Base-by-base conservation (phyloP, 2,329 filamentous ascomycete genomes). In the Hawksworthiomyces lignivorus region DNA sequence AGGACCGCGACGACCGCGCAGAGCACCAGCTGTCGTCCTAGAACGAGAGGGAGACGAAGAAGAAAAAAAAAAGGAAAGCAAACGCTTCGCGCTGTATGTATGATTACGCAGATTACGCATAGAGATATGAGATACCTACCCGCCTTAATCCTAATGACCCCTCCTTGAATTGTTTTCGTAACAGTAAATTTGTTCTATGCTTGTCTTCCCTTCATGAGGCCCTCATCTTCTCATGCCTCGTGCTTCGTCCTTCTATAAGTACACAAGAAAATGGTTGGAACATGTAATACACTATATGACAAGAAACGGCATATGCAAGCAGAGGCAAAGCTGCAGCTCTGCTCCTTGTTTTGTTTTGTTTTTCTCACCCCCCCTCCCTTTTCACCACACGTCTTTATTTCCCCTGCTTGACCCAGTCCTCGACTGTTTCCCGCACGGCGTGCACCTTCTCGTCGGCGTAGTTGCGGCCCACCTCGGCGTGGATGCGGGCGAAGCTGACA, bases 341-440 rank as follows among this genome's bases (percentile, higher is more conserved):
- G n/a, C 3, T 26, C 24, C 24, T 26, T 26, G 8, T 12, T 26
- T 26, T 26, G 24, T 12, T 26, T 8, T 26, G 3, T 4, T 26
- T 26, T 26, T 26, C 24, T 26, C 8, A 8, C 21, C n/a, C 15
- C 9, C 29, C 27, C 11, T 55, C 68, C n/a, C n/a, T n/a, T n/a
- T n/a, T n/a, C n/a, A n/a, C n/a, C n/a, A n/a, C n/a, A n/a, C n/a
- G n/a, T n/a, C n/a, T n/a, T n/a, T 75, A 89, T 73, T 84, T 85
- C 44, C 87, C 89, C 74, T 94, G 89, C 70, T 79, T 87, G 41
- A 97, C 86, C 87, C 89, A 92, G 48, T 79, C 80, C 71, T 96
- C 88, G 45, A 96, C 68, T 37, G 75, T 73, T 64, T 89, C 82
- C 54, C 88, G 76, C 44, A 78, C 82, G 41, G 82, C 76, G 46